Base-by-base conservation (phyloP, 2,329 filamentous ascomycete species). In the Neophaeococcomyces aloes region DNA sequence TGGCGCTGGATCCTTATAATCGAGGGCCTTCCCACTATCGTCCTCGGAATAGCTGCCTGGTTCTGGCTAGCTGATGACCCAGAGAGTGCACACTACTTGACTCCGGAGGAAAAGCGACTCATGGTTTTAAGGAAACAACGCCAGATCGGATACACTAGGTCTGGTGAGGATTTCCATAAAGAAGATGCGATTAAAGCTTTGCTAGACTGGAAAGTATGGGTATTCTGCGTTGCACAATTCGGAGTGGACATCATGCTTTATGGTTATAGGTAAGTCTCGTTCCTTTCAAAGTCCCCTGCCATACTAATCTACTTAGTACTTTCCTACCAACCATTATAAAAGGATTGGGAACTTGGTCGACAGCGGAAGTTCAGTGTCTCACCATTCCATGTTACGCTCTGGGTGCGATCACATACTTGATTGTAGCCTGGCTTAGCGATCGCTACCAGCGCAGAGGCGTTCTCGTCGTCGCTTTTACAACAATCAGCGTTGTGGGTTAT, bases 291-390 rank as follows among this genome's bases (percentile, higher is more conserved):
- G n/a, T n/a, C n/a, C n/a, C n/a, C n/a, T n/a, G n/a, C n/a, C n/a
- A n/a, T n/a, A n/a, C n/a, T n/a, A n/a, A n/a, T n/a, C n/a, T n/a
- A n/a, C n/a, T n/a, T n/a, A n/a, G n/a, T n/a, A n/a, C n/a, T n/a
- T n/a, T n/a, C n/a, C n/a, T 89, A 34, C 84, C 84, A 0, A 86
- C 82, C 3, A 88, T 89, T 51, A 86, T 89, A 59, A 68, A 75
- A 32, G 78, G 73, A 3, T 74, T 88, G 40, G 79, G 81, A 2
- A 58, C 57, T 2, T 85, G 81, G 68, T 70, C 75, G 0, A 67
- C 68, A 0, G 74, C 81, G 0, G 70, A 83, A 56, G 75, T 85
- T 4, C 83, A 88, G 59, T 75, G 84, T 25, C 71, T 88, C 27
- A 88, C 84, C 0, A 82, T 89, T 36, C 84, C 84, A 0, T 86